Conservation (phyloP, 495 filamentous ascomycete genomes). For the Tuber umbilicatum region DNA sequence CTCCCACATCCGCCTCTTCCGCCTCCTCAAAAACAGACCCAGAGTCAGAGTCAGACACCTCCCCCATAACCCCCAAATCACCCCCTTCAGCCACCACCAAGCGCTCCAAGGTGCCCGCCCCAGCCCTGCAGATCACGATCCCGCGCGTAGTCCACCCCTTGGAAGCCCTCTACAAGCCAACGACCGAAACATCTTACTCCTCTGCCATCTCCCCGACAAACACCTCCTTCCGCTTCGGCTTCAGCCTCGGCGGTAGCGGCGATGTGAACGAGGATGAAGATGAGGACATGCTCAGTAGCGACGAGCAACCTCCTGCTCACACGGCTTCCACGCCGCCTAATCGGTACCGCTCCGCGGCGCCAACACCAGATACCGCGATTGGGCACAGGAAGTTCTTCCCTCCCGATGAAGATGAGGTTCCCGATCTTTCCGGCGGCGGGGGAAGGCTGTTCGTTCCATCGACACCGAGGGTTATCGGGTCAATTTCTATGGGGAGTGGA, state of each 20-base stretch:
- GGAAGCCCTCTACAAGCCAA: slow-evolving; percentile 80
- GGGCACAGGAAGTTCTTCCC: slow-evolving; percentile 52
- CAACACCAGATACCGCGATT: slow-evolving; percentile 89
- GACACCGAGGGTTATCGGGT: slow-evolving; percentile 15
- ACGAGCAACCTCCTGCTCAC: slow-evolving; percentile 35
- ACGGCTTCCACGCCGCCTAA: slow-evolving; percentile 14
- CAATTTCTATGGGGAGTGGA: slow-evolving; percentile 14
- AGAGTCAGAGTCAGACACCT: slow-evolving; percentile 19
- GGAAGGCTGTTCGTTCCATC: slow-evolving; percentile 22
- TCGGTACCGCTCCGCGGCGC: slow-evolving; percentile 56
- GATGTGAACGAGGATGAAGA: slow-evolving; percentile 50
- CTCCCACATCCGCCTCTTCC: slow-evolving; percentile 40
- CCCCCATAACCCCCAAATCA: slow-evolving; percentile 28
- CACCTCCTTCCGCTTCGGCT: slow-evolving; percentile 51
- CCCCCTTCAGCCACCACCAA: slow-evolving; percentile 32
- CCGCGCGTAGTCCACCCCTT: slow-evolving; percentile 66
- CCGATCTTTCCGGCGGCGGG: background rate
- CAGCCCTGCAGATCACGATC: slow-evolving; percentile 51
- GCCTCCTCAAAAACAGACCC: slow-evolving; percentile 19
- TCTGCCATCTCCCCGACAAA: slow-evolving; percentile 33
- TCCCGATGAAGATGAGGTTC: slow-evolving; percentile 22
- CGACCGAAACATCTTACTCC: slow-evolving; percentile 30
- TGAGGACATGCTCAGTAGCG: slow-evolving; percentile 42
- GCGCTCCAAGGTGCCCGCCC: slow-evolving; percentile 13
- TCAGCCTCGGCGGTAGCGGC: slow-evolving; percentile 13